These are phyloP conservation scores for Leccinum holopus DNA, from an alignment of 1,284 basidiomycete genomes.

Conservation along the genomic window DNA sequence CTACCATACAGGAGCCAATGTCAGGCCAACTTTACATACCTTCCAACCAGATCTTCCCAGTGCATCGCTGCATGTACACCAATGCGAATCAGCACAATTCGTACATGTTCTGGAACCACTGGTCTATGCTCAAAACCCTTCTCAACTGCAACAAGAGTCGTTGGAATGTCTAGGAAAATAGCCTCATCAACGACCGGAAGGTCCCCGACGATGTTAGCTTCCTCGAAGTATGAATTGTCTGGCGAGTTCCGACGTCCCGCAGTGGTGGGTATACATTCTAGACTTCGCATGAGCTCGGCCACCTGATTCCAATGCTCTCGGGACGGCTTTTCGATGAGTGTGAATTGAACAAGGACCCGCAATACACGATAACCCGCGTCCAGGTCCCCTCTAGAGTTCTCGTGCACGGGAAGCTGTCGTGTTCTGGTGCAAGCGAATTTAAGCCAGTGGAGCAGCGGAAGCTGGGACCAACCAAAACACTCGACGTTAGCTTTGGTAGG, in stretches of 20 bases:
- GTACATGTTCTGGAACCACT: slow-evolving; percentile 2
- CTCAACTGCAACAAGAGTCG: slow-evolving; percentile 1
- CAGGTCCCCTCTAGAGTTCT: slow-evolving; percentile 51
- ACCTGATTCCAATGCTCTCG: slow-evolving; percentile 63
- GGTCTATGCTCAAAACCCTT: not conserved
- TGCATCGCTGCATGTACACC: slow-evolving; percentile 8
- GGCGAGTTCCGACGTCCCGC: slow-evolving; percentile 15
- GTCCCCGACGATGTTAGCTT: slow-evolving; percentile 20
- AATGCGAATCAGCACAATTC: slow-evolving; percentile 4
- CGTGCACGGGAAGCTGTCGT: not conserved
- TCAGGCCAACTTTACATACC: slow-evolving; percentile 3
- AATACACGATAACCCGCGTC: slow-evolving; percentile 41
- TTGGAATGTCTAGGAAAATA: slow-evolving; percentile 2
- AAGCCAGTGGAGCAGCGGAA: slow-evolving; percentile 51
- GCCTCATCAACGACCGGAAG: slow-evolving; percentile 18
- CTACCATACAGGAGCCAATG: not conserved
- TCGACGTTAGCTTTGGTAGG: slow-evolving; percentile 63
- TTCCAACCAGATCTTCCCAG: slow-evolving; percentile 13
- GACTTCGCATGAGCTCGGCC: slow-evolving; percentile 51
- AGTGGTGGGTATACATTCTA: slow-evolving; percentile 80
- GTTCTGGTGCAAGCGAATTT: slow-evolving; percentile 1
- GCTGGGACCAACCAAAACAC: slow-evolving; percentile 72
- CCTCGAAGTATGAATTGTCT: slow-evolving; percentile 24
- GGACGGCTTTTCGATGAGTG: slow-evolving; percentile 70
- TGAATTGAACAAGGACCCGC: slow-evolving; percentile 70